Evolutionary conservation across 1,139 yeast genomes (phyloP).

Genomic region (Taphrina communis): DNA sequence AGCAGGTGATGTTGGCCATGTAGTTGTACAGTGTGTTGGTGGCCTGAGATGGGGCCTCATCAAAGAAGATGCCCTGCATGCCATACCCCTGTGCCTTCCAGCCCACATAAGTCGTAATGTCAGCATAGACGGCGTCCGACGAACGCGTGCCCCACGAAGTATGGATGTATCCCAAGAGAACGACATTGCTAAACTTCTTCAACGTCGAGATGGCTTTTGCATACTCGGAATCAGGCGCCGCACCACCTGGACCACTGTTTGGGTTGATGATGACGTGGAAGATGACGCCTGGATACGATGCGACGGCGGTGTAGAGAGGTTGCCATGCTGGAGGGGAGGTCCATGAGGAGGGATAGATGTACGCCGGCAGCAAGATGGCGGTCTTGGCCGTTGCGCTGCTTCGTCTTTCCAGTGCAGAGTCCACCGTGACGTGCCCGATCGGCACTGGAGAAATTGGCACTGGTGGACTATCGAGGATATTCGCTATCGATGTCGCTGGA

Average conservation of each 20-base stretch:
- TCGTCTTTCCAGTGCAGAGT: slow-evolving; percentile 10
- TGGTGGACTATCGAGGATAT: background rate
- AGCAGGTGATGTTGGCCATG: slow-evolving; percentile 36
- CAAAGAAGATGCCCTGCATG: slow-evolving; percentile 31
- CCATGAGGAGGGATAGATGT: slow-evolving; percentile 22
- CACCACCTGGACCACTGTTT: slow-evolving; percentile 19
- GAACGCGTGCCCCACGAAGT: slow-evolving; percentile 16
- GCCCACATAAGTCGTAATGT: background rate
- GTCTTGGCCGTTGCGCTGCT: slow-evolving; percentile 20
- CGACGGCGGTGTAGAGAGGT: slow-evolving; percentile 21
- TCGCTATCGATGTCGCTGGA: background rate
- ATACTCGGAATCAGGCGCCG: slow-evolving; percentile 21
- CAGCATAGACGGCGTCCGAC: slow-evolving; percentile 17
- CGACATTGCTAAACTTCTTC: slow-evolving; percentile 14
- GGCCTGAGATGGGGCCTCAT: slow-evolving; percentile 9
- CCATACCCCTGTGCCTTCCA: slow-evolving; percentile 9
- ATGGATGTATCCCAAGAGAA: slow-evolving; percentile 24
- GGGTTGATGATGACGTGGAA: slow-evolving; percentile 35
- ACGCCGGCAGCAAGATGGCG: slow-evolving; percentile 28
- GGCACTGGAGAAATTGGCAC: slow-evolving; percentile 9
- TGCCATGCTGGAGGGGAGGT: slow-evolving; percentile 25
- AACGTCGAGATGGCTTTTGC: slow-evolving; percentile 5
- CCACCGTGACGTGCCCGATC: background rate
- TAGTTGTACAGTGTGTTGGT: slow-evolving; percentile 5
- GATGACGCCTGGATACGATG: slow-evolving; percentile 14